Evolutionary conservation across 2,329 filamentous ascomycete species (phyloP).

Genomic region (Cephalotrichum gorgonifer): DNA sequence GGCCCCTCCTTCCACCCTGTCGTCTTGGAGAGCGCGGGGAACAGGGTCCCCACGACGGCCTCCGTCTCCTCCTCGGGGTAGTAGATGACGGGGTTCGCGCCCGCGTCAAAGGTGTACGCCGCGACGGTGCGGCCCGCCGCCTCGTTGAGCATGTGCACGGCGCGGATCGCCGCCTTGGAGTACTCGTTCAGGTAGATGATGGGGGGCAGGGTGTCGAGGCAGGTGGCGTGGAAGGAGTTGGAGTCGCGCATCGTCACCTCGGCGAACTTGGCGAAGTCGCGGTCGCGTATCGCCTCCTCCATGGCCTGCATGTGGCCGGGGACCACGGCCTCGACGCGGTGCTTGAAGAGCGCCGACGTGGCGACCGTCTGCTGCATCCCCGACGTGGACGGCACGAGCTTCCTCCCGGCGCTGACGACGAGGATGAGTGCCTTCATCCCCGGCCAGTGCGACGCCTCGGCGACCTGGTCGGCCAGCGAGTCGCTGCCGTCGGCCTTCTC

Average conservation of each 20-base stretch:
- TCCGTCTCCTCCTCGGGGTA: constrained; percentile 72
- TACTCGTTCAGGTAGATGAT: constrained; percentile 99
- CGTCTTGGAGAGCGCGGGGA: constrained; percentile 50
- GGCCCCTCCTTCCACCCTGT: constrained; percentile 60
- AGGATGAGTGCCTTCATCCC: constrained; percentile 87
- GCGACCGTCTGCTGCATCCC: constrained; percentile 97
- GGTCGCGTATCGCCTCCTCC: constrained; percentile 66
- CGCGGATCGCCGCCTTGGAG: constrained; percentile 72
- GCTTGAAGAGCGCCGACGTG: constrained; percentile 78
- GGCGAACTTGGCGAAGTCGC: constrained; percentile 79
- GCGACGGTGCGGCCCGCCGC: constrained; percentile 69
- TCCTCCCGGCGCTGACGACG: constrained; percentile 88
- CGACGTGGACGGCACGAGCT: constrained; percentile 82
- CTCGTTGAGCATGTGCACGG: constrained; percentile 82
- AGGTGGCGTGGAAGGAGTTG: constrained; percentile 94
- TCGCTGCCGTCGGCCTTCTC: constrained; percentile 68
- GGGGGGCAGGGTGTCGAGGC: constrained; percentile 88
- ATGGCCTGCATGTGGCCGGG: constrained; percentile 75
- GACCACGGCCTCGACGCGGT: constrained; percentile 66
- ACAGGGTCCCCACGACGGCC: constrained; percentile 68
- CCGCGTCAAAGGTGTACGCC: constrained; percentile 95
- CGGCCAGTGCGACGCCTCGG: constrained; percentile 85
- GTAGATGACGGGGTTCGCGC: constrained; percentile 94
- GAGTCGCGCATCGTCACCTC: constrained; percentile 92
- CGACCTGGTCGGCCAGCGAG: constrained; percentile 79